Percentiles rank a stretch among this genome's conserved stretches.
phyloP scores from a whole-genome alignment of 2,329 filamentous ascomycete genomes.

The Paracamarosporium sp. region DNA sequence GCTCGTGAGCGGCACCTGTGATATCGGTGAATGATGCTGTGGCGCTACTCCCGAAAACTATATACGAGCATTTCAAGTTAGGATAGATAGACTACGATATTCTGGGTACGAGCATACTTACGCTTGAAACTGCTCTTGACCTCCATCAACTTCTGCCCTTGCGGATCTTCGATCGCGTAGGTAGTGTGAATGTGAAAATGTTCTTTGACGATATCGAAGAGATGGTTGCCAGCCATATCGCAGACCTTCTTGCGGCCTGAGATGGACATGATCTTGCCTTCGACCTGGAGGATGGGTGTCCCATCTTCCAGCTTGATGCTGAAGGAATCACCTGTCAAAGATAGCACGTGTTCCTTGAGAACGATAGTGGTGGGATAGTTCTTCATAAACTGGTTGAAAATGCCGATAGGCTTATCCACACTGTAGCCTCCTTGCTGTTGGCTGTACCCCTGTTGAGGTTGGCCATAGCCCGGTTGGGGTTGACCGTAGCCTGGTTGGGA shows the following conservation, averaged over 20 bases:
- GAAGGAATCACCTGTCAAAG: conserved; percentile 69
- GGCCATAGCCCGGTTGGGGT: not conserved
- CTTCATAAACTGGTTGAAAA: conserved; percentile 37
- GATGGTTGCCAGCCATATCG: conserved; percentile 60
- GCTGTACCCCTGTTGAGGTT: not conserved
- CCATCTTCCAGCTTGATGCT: conserved; percentile 64
- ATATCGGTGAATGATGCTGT: conserved; percentile 60
- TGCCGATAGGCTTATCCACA: conserved; percentile 10
- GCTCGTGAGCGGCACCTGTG: not conserved
- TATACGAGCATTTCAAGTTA: not conserved
- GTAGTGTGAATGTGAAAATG: conserved; percentile 59
- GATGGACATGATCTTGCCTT: conserved; percentile 61
- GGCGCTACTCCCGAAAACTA: conserved; percentile 63
- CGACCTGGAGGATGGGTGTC: conserved; percentile 61
- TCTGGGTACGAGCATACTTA: too few relatives aligned
- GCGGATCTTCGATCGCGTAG: conserved; percentile 57
- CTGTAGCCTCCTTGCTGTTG: not conserved
- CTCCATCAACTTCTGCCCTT: conserved; percentile 58
- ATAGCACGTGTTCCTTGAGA: conserved; percentile 68
- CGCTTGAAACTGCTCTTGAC: conserved; percentile 63
- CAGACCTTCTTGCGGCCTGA: conserved; percentile 63
- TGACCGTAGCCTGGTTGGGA: not conserved
- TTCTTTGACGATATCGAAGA: conserved; percentile 67
- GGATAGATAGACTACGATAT: too few relatives aligned
- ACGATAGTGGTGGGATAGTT: conserved; percentile 54